Conservation (phyloP, 768 basidiomycete genomes). For the Calocybe gangraenosa region DNA sequence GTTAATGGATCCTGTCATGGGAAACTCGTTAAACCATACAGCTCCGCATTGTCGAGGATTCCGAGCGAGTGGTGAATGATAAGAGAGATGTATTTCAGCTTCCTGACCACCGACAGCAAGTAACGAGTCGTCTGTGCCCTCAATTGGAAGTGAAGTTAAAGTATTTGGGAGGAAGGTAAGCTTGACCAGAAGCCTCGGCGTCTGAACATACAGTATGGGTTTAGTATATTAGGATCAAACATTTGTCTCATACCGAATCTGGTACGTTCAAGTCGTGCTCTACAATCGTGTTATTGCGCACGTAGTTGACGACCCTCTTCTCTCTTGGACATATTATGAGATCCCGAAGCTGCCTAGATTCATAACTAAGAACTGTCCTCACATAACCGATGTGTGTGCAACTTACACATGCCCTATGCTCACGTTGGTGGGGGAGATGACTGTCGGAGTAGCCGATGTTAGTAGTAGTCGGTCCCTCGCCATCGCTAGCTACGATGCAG, state of each 20-base stretch:
- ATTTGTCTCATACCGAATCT: conserved; percentile 35
- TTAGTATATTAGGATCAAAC: conserved; percentile 11
- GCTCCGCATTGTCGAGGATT: conserved; percentile 21
- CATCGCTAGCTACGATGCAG: conserved; percentile 30
- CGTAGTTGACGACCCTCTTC: conserved; percentile 61
- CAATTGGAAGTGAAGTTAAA: conserved; percentile 51
- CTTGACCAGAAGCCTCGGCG: conserved; percentile 45
- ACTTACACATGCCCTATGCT: too few relatives aligned
- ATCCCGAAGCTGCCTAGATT: conserved; percentile 69
- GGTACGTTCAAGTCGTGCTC: conserved; percentile 55
- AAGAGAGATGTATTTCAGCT: conserved; percentile 64
- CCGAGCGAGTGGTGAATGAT: conserved; percentile 29
- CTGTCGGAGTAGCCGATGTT: conserved; percentile 37
- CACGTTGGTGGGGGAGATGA: conserved; percentile 38
- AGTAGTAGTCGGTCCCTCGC: conserved; percentile 42
- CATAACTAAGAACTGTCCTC: conserved; percentile 17
- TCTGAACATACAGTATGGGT: conserved; percentile 20
- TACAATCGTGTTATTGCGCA: conserved; percentile 47
- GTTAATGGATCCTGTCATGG: conserved; percentile 70
- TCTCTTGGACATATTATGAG: conserved; percentile 71
- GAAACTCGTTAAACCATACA: conserved; percentile 53
- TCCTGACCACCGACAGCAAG: conserved; percentile 76
- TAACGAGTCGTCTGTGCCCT: conserved; percentile 49
- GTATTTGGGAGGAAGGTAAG: conserved; percentile 62
- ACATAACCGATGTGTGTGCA: conserved; percentile 69